Conservation (phyloP, 495 filamentous ascomycete species). For the Thermochaetoides thermophila region DNA sequence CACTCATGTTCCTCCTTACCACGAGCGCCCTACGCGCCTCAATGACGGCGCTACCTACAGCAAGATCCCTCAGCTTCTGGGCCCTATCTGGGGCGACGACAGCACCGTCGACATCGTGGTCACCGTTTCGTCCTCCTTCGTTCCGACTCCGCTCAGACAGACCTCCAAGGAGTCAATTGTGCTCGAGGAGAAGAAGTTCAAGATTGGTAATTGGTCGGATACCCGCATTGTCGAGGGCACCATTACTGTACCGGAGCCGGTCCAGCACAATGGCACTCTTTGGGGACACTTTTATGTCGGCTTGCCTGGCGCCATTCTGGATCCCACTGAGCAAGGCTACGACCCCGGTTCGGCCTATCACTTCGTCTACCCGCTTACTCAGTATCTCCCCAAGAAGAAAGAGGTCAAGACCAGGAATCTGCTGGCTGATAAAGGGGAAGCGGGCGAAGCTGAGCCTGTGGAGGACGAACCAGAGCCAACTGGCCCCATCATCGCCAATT, state of each 20-base stretch:
- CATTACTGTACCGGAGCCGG: constrained; percentile 60
- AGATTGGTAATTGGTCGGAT: constrained; percentile 67
- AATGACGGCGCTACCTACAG: constrained; percentile 52
- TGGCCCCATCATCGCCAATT: constrained; percentile 59
- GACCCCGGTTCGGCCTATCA: constrained; percentile 63
- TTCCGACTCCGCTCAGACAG: constrained; percentile 48
- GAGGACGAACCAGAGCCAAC: constrained; percentile 32
- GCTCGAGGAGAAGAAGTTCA: constrained; percentile 66
- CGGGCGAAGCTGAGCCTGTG: constrained; percentile 25
- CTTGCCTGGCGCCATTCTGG: constrained; percentile 54
- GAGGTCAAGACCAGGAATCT: constrained; percentile 79
- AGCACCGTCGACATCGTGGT: constrained; percentile 69
- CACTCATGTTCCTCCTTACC: constrained; percentile 46
- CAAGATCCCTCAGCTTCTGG: constrained; percentile 56
- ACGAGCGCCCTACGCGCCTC: constrained; percentile 43
- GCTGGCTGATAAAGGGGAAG: constrained; percentile 43
- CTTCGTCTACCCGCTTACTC: constrained; percentile 71
- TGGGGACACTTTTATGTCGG: constrained; percentile 89
- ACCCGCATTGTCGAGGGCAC: constrained; percentile 61
- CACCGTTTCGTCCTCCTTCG: constrained; percentile 63
- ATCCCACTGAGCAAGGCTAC: constrained; percentile 57
- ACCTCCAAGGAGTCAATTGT: constrained; percentile 45
- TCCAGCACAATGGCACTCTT: constrained; percentile 84
- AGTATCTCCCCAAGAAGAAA: constrained; percentile 87
- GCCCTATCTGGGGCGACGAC: constrained; percentile 76